These are phyloP conservation scores for Pachysandra terminalis DNA, from an alignment of 164 flowering plant genomes.

Conservation along the genomic window DNA sequence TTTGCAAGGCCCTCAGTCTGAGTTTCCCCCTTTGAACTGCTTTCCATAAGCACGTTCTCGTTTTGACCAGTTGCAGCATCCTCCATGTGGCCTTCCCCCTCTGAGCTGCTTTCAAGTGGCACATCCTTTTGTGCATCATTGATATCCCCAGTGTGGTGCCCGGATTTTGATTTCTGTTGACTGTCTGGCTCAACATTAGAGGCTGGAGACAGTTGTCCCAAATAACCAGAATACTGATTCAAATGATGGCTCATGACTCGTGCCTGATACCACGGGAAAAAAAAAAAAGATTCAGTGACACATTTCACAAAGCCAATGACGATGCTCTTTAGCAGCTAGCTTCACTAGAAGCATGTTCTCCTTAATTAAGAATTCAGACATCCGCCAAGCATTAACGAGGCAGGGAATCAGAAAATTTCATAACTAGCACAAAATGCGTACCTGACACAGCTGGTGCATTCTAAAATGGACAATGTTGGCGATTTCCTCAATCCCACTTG, in stretches of 20 bases:
- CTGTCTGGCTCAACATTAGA: constrained; percentile 9
- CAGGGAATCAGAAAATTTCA: not conserved
- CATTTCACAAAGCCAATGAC: not conserved
- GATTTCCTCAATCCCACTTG: constrained; percentile 76
- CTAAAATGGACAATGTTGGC: constrained; percentile 37
- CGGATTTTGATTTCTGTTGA: constrained; percentile 5
- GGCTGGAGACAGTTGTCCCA: constrained; percentile 16
- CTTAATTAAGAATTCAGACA: not conserved
- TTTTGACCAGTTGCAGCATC: constrained; percentile 13
- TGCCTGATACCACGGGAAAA: constrained; percentile 28
- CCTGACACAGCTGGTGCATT: constrained; percentile 63
- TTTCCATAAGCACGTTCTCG: constrained; percentile 14
- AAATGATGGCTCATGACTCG: constrained; percentile 18
- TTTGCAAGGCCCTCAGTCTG: no score
- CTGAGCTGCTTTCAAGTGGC: constrained; percentile 9
- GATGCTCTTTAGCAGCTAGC: not conserved
- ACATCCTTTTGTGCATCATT: constrained; percentile 9
- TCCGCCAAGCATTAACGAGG: no score
- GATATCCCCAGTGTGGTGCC: constrained; percentile 7
- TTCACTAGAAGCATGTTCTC: not conserved
- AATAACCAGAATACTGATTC: constrained; percentile 19
- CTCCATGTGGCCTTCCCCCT: constrained; percentile 15
- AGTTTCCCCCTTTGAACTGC: constrained; percentile 16
- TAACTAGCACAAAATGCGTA: constrained; percentile 12
- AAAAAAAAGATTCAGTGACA: not conserved